These are phyloP conservation scores for Quercus variabilis DNA, from an alignment of 306 rosid genomes.

Conservation along the genomic window DNA sequence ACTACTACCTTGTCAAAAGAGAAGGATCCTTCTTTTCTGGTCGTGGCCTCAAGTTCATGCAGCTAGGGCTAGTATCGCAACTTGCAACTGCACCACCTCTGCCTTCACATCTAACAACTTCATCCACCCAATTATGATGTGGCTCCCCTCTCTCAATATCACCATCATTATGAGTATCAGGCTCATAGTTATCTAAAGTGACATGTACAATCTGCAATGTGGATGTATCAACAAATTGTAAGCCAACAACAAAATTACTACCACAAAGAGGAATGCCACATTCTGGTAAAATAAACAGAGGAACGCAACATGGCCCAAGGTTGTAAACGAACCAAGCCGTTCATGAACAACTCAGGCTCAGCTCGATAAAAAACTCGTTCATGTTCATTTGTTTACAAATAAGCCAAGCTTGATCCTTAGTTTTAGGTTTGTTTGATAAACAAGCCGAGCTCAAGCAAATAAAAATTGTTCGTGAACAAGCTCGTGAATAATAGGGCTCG, in stretches of 20 bases:
- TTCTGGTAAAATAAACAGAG: too few relatives aligned
- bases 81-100: conserved; percentile 50
- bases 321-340: too few relatives aligned
- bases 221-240: conserved; percentile 19
- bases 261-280: not conserved
- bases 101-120: conserved; percentile 81
- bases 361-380: too few relatives aligned
- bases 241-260: not conserved
- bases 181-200: conserved; percentile 67
- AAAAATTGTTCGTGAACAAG: not conserved
- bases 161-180: conserved; percentile 41
- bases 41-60: conserved; percentile 51
- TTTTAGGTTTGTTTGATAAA: too few relatives aligned
- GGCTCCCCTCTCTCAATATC: conserved; percentile 44
- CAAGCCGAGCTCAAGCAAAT: too few relatives aligned
- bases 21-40: conserved; percentile 81
- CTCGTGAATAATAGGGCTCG: not conserved
- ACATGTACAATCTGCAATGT: conserved; percentile 65
- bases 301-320: not conserved
- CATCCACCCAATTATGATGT: conserved; percentile 95
- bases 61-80: conserved; percentile 42
- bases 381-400: too few relatives aligned
- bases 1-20: conserved; percentile 53
- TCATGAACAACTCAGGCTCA: too few relatives aligned
- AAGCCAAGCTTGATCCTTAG: too few relatives aligned